Evolutionary conservation across 345 rosid species (phyloP).

Genomic region (Lepidium sativum): DNA sequence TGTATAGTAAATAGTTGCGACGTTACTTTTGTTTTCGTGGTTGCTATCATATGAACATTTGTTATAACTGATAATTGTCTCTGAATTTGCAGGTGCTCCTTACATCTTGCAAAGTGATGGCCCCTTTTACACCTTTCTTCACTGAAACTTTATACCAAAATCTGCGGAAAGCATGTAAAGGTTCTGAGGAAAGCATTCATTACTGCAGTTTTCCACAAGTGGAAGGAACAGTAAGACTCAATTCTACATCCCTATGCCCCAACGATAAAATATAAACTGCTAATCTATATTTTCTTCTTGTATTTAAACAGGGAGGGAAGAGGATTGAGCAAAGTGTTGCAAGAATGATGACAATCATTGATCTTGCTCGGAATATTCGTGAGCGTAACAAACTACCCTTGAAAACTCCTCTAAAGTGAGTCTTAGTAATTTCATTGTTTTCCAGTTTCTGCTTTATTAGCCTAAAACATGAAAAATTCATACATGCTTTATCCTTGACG

Average conservation of each 20-base stretch:
- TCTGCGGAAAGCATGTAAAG: slow-evolving; percentile 63
- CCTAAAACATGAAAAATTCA: neutral
- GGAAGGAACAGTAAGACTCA: slow-evolving; percentile 65
- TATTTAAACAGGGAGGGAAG: slow-evolving; percentile 53
- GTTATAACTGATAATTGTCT: neutral
- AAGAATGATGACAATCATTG: slow-evolving; percentile 95
- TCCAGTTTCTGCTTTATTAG: neutral
- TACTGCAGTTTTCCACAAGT: slow-evolving; percentile 71
- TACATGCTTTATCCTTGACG: neutral
- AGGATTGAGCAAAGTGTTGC: slow-evolving; percentile 87
- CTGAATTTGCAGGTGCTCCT: slow-evolving; percentile 68
- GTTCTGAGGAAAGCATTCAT: slow-evolving; percentile 83
- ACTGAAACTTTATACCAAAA: slow-evolving; percentile 92
- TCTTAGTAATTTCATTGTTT: neutral
- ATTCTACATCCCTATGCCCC: neutral
- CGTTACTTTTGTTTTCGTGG: slow-evolving; percentile 6
- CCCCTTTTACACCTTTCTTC: slow-evolving; percentile 98
- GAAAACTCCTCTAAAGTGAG: slow-evolving; percentile 85
- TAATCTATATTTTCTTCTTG: neutral
- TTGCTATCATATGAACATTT: neutral
- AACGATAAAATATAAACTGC: neutral
- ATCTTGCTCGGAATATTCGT: slow-evolving; percentile 93
- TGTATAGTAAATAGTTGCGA: slow-evolving; percentile 39
- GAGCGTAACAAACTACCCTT: slow-evolving; percentile 88
- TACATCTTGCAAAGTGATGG: slow-evolving; percentile 94